Percentiles rank a stretch among this genome's conserved stretches.
phyloP scores from a whole-genome alignment of 345 rosid species.

The Angophora floribunda region DNA sequence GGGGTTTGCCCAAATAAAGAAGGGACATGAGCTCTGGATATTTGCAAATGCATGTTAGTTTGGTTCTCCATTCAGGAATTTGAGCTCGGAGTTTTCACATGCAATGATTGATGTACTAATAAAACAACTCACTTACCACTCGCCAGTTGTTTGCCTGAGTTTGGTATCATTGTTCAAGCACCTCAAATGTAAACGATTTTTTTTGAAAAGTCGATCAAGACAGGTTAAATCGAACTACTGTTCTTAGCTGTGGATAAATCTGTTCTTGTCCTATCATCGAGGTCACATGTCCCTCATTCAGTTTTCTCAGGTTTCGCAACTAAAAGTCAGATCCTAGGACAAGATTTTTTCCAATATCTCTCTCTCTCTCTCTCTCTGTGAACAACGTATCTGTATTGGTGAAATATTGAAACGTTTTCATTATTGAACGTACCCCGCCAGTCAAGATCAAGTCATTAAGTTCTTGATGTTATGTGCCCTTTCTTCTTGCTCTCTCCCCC shows the following conservation, averaged over 20 bases:
- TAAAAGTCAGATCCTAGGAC: not conserved
- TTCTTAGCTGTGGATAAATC: not conserved
- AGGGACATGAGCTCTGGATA: not conserved
- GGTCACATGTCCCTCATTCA: not conserved
- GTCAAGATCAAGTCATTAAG: too few relatives aligned
- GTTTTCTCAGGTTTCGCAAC: not conserved
- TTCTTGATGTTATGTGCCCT: too few relatives aligned
- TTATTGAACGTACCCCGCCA: too few relatives aligned
- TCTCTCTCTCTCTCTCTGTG: too few relatives aligned
- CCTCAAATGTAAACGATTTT: not conserved
- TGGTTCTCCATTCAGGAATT: not conserved
- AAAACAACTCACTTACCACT: not conserved
- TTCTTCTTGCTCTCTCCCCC: too few relatives aligned
- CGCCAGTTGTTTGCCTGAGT: not conserved
- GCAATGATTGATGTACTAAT: not conserved
- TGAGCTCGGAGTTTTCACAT: not conserved
- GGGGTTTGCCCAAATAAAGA: not conserved
- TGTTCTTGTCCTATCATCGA: not conserved
- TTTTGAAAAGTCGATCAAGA: not conserved
- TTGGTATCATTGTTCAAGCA: not conserved
- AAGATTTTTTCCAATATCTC: not conserved
- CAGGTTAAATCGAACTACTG: not conserved
- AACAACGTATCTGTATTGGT: too few relatives aligned
- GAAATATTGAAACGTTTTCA: too few relatives aligned
- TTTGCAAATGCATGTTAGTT: not conserved